Evolutionary conservation across 2,329 filamentous ascomycete genomes (phyloP).

Genomic region (Zasmidium cellare): DNA sequence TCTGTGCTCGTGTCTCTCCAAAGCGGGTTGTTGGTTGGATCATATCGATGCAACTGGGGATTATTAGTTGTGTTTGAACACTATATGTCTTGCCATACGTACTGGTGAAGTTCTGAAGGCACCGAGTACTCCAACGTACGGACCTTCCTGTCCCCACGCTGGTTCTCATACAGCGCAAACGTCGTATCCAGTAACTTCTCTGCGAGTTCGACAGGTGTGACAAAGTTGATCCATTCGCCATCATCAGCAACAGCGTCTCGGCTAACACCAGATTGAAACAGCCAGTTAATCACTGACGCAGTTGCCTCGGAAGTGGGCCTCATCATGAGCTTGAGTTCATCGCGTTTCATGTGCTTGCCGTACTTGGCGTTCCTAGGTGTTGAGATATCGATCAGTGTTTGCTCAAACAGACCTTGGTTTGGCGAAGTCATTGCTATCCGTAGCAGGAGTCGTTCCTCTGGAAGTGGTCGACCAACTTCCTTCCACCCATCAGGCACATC

Average conservation of each 20-base stretch:
- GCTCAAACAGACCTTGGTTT: constrained; percentile 48
- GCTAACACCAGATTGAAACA: constrained; percentile 52
- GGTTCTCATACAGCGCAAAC: constrained; percentile 54
- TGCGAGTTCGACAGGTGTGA: constrained; percentile 44
- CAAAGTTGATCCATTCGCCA: constrained; percentile 62
- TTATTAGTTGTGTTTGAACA: too few species aligned
- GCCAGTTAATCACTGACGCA: constrained; percentile 56
- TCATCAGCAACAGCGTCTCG: constrained; percentile 47
- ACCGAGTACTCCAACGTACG: constrained; percentile 63
- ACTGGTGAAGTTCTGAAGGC: constrained; percentile 53
- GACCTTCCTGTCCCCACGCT: constrained; percentile 48
- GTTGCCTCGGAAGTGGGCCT: constrained; percentile 53
- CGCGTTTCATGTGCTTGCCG: constrained; percentile 62
- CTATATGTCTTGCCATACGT: too few species aligned
- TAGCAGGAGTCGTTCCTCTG: constrained; percentile 16
- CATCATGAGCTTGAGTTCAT: constrained; percentile 57
- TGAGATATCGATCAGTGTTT: constrained; percentile 61
- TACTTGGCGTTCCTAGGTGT: constrained; percentile 61
- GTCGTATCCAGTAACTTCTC: constrained; percentile 58
- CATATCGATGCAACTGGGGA: constrained; percentile 47
- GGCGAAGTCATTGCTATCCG: constrained; percentile 24
- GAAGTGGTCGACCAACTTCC: constrained; percentile 16
- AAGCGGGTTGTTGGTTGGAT: constrained; percentile 63
- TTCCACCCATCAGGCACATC: constrained; percentile 23
- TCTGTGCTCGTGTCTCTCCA: constrained; percentile 40